phyloP scores from a whole-genome alignment of 129 eudicot genomes.

The Helianthus tuberosus region DNA sequence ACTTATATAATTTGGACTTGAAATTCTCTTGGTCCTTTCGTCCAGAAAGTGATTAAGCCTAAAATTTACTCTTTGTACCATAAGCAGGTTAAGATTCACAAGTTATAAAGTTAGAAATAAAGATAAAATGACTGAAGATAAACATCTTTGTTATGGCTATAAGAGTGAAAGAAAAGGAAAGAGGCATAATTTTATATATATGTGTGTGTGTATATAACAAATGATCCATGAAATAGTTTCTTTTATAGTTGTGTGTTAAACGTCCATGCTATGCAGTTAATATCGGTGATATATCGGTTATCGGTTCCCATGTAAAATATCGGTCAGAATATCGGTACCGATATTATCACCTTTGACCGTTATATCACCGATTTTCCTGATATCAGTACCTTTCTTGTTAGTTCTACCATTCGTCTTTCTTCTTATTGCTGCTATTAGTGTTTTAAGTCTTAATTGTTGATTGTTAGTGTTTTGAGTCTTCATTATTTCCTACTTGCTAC shows the following conservation, averaged over 20 bases:
- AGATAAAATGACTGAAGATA: constrained; percentile 1
- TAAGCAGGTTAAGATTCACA: constrained; percentile 4
- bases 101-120: neutral
- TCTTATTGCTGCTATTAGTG: no score
- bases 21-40: neutral
- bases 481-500: no score
- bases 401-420: no score
- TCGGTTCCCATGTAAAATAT: no score
- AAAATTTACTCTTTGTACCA: constrained; percentile 4
- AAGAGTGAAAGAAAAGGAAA: neutral
- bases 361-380: no score
- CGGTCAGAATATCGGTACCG: no score
- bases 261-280: neutral
- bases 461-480: no score
- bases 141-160: neutral
- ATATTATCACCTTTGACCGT: no score
- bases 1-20: neutral
- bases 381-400: no score
- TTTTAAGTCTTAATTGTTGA: no score
- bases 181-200: neutral
- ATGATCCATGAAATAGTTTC: neutral
- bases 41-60: no score
- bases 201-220: neutral
- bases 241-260: neutral
- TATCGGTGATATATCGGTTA: no score